Percentiles rank a stretch among this genome's conserved stretches.
These are phyloP conservation scores for Jaminaea rosea DNA, from an alignment of 1,284 basidiomycete species.

Conservation along the genomic window DNA sequence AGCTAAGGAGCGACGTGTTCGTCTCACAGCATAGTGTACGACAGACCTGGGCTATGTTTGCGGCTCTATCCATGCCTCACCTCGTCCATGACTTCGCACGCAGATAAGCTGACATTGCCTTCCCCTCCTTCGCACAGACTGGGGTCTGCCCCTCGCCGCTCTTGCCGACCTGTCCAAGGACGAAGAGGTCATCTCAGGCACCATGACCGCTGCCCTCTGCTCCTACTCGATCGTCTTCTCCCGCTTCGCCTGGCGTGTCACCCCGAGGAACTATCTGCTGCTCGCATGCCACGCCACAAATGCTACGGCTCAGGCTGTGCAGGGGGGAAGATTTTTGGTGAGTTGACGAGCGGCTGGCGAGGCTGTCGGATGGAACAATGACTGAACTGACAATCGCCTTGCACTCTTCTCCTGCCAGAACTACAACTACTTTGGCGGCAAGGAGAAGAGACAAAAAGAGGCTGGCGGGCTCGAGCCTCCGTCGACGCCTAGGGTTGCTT, in stretches of 20 bases:
- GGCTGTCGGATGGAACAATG: not conserved
- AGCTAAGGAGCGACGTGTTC: too few relatives aligned
- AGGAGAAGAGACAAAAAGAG: too few relatives aligned
- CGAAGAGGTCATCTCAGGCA: constrained; percentile 41
- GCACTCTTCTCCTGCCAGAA: constrained; percentile 11
- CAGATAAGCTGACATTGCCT: too few relatives aligned
- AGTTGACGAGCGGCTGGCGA: constrained; percentile 9
- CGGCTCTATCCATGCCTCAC: too few relatives aligned
- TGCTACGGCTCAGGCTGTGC: constrained; percentile 35
- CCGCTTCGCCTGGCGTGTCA: constrained; percentile 44
- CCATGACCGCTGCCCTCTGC: constrained; percentile 37
- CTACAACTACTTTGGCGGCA: constrained; percentile 34
- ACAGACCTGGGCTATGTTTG: too few relatives aligned
- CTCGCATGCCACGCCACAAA: constrained; percentile 44
- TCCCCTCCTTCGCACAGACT: too few relatives aligned
- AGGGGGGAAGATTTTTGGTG: constrained; percentile 34
- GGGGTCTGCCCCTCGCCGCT: constrained; percentile 45
- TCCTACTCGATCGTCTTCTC: constrained; percentile 32
- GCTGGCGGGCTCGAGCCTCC: too few relatives aligned
- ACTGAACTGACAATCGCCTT: constrained; percentile 1
- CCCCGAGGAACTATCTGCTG: constrained; percentile 43
- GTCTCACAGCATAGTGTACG: too few relatives aligned
- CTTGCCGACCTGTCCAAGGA: constrained; percentile 43
- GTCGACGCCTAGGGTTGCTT: too few relatives aligned
- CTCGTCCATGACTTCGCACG: too few relatives aligned